phyloP scores from a whole-genome alignment of 2,329 filamentous ascomycete genomes.

The Colletotrichum orbiculare region DNA sequence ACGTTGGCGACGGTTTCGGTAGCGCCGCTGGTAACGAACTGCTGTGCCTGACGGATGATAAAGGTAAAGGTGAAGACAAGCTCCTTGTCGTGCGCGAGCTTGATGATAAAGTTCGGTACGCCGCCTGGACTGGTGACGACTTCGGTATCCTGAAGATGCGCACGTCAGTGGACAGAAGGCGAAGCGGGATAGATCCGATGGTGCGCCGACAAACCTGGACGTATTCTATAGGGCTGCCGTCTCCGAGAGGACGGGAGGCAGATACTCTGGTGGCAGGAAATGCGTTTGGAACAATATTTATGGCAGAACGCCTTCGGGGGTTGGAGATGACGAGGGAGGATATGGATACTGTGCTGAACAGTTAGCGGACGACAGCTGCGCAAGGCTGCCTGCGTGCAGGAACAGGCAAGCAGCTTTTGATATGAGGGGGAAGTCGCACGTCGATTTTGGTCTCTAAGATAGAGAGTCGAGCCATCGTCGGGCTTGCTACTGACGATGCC shows the following conservation, averaged over 20 bases:
- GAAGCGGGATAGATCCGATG: conserved; percentile 1
- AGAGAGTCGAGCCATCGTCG: conserved; percentile 84
- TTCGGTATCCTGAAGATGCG: conserved; percentile 78
- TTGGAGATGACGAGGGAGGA: conserved; percentile 85
- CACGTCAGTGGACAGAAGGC: conserved; percentile 19
- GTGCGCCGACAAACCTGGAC: conserved; percentile 76
- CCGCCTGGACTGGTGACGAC: conserved; percentile 53
- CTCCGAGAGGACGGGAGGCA: conserved; percentile 77
- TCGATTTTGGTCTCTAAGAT: conserved; percentile 90
- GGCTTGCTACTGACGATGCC: conserved; percentile 90
- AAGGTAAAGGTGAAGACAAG: conserved; percentile 94
- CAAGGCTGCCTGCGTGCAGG: conserved; percentile 35
- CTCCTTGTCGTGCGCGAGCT: conserved; percentile 90
- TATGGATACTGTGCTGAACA: conserved; percentile 76
- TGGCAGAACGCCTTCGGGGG: conserved; percentile 78
- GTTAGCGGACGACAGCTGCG: conserved; percentile 36
- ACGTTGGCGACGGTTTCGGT: conserved; percentile 49
- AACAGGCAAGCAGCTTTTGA: conserved; percentile 28
- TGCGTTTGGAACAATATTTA: conserved; percentile 85
- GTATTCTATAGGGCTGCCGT: conserved; percentile 85
- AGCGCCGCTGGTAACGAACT: conserved; percentile 55
- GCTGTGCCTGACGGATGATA: conserved; percentile 70
- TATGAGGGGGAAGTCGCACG: conserved; percentile 66
- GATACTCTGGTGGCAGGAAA: conserved; percentile 85
- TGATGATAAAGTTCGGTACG: conserved; percentile 82